These are phyloP conservation scores for Lophium mytilinum DNA, from an alignment of 495 filamentous ascomycete species.

Conservation along the genomic window DNA sequence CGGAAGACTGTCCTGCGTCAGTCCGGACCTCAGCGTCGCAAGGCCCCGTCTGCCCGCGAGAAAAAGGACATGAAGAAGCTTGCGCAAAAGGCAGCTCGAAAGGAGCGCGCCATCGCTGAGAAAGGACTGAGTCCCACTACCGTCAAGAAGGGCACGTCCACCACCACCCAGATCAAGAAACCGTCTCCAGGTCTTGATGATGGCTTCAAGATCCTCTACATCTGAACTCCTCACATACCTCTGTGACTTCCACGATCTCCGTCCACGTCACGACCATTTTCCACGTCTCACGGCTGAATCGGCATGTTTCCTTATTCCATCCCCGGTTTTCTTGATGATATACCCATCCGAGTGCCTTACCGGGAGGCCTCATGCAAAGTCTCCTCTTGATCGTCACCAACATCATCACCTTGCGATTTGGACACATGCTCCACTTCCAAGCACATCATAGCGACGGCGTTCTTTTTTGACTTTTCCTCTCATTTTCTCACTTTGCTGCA, in stretches of 20 bases:
- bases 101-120: slow-evolving; percentile 34
- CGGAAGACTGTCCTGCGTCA: slow-evolving; percentile 16
- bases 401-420: too few species aligned
- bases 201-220: neutral
- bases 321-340: neutral
- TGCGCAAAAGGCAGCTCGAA: slow-evolving; percentile 40
- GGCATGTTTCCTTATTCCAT: neutral
- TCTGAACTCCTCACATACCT: neutral
- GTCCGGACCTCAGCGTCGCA: slow-evolving; percentile 20
- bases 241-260: neutral
- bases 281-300: neutral
- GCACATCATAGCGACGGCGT: too few species aligned
- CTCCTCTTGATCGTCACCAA: too few species aligned
- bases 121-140: neutral
- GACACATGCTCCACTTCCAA: too few species aligned
- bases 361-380: neutral
- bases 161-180: neutral
- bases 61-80: slow-evolving; percentile 35
- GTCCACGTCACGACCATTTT: neutral
- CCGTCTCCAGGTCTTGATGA: neutral
- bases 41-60: slow-evolving; percentile 30
- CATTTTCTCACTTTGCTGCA: too few species aligned
- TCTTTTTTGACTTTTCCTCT: too few species aligned
- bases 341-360: neutral
- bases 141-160: neutral